Evolutionary conservation across 495 filamentous ascomycete genomes (phyloP).

Genomic region (Penicillium riverlandense): DNA sequence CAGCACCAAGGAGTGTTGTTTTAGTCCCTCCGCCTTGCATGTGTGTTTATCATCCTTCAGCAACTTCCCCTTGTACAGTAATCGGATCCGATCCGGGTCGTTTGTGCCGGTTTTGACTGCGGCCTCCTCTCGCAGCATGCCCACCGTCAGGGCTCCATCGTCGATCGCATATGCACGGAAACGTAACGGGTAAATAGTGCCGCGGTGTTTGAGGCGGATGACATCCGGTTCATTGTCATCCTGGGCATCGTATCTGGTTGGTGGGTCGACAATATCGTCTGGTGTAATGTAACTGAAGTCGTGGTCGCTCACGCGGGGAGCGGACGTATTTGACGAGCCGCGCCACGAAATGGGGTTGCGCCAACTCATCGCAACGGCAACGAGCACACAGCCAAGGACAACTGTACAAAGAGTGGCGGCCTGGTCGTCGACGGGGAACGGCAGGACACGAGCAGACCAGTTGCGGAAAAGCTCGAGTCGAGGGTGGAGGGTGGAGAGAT

Average conservation of each 20-base stretch:
- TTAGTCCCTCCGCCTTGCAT: slow-evolving; percentile 67
- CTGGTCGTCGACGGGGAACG: slow-evolving; percentile 18
- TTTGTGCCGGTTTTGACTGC: slow-evolving; percentile 54
- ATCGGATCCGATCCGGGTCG: slow-evolving; percentile 55
- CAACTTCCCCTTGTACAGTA: slow-evolving; percentile 78
- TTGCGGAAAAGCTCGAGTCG: slow-evolving; percentile 27
- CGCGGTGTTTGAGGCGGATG: slow-evolving; percentile 65
- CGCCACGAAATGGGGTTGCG: slow-evolving; percentile 51
- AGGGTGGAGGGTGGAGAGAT: slow-evolving; percentile 38
- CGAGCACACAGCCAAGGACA: slow-evolving; percentile 39
- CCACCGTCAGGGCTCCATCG: slow-evolving; percentile 63
- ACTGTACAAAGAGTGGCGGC: slow-evolving; percentile 14
- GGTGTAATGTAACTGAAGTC: slow-evolving; percentile 79
- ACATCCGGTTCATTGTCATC: slow-evolving; percentile 60
- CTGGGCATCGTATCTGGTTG: slow-evolving; percentile 18
- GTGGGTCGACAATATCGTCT: slow-evolving; percentile 50
- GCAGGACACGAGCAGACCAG: slow-evolving; percentile 32
- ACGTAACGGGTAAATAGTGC: slow-evolving; percentile 63
- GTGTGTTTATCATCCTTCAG: slow-evolving; percentile 59
- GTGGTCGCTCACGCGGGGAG: slow-evolving; percentile 61
- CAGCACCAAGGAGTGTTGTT: slow-evolving; percentile 71
- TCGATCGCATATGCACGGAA: slow-evolving; percentile 79
- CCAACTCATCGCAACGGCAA: slow-evolving; percentile 55
- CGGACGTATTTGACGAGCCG: slow-evolving; percentile 39
- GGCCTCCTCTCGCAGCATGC: slow-evolving; percentile 57